These are phyloP conservation scores for Pelagomonas calceolata DNA, from an alignment of 108 stramenopile species.

Conservation along the genomic window DNA sequence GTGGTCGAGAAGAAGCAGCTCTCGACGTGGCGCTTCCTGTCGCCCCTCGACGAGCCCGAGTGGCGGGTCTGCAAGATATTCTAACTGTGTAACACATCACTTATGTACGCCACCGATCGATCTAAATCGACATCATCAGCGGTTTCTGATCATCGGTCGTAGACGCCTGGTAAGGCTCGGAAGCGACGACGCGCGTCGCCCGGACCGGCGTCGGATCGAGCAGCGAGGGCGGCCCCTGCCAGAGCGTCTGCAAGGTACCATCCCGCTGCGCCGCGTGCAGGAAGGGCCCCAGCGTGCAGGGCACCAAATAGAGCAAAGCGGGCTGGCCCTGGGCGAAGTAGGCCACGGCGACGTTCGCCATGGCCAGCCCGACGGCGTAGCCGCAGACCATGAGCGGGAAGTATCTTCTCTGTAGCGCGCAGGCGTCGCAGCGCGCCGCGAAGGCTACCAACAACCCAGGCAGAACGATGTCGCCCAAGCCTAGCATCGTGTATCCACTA, in stretches of 20 bases:
- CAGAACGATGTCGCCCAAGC: slow-evolving; percentile 81
- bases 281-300: slow-evolving; percentile 70
- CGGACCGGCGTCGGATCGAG: not conserved
- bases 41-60: too few species aligned
- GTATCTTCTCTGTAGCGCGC: slow-evolving; percentile 39
- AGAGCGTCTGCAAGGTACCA: slow-evolving; percentile 17
- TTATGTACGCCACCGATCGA: too few species aligned
- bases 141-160: not conserved
- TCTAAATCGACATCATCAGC: not conserved
- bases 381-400: slow-evolving; percentile 61
- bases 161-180: not conserved
- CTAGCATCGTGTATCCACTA: slow-evolving; percentile 70
- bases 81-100: too few species aligned
- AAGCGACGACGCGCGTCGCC: too few species aligned
- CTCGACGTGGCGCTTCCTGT: too few species aligned
- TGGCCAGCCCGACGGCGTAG: slow-evolving; percentile 69
- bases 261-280: slow-evolving; percentile 37
- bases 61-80: too few species aligned
- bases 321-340: slow-evolving; percentile 76
- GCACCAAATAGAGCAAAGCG: slow-evolving; percentile 78
- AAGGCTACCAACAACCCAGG: slow-evolving; percentile 68
- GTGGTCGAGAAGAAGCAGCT: too few species aligned
- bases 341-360: slow-evolving; percentile 76
- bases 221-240: slow-evolving; percentile 22
- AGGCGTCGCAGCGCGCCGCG: slow-evolving; percentile 62